Percentiles rank a stretch among this genome's conserved stretches.
phyloP scores from a whole-genome alignment of 177 flowering plant genomes.

The Telopea speciosissima region DNA sequence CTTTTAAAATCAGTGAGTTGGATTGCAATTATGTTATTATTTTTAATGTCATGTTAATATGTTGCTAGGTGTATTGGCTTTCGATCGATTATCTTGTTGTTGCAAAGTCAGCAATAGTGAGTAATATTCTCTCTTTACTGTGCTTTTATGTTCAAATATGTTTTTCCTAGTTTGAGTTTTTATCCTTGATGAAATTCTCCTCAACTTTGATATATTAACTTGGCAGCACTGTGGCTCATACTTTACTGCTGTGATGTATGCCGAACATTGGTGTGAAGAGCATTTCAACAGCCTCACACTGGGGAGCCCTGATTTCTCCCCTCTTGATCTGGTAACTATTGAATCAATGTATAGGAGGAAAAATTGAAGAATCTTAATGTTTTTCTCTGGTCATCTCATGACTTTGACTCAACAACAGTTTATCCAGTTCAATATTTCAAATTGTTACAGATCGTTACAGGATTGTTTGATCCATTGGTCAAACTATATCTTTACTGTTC shows the following conservation, averaged over 20 bases:
- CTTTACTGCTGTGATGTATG: conserved; percentile 85
- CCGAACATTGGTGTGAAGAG: conserved; percentile 98
- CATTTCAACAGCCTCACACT: conserved; percentile 59
- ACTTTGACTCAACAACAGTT: not conserved
- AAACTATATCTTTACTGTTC: not conserved
- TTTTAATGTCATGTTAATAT: conserved; percentile 3
- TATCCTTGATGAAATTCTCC: not conserved
- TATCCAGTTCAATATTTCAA: not conserved
- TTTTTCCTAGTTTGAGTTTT: not conserved
- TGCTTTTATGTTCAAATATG: not conserved
- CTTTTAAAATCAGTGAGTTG: not conserved
- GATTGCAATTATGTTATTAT: not conserved
- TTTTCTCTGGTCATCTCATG: not conserved
- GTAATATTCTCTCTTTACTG: conserved; percentile 24
- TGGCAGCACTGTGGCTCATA: conserved; percentile 79
- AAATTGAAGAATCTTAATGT: not conserved
- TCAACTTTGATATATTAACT: conserved; percentile 11
- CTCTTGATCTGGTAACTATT: conserved; percentile 53
- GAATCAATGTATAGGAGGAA: not conserved
- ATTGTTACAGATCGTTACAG: not conserved
- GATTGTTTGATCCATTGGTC: not conserved
- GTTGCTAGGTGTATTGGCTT: conserved; percentile 88
- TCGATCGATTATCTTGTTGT: conserved; percentile 80
- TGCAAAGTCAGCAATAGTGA: conserved; percentile 86
- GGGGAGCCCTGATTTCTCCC: conserved; percentile 88